Conservation (phyloP, 1,139 yeast species). For the Hyphopichia pseudoburtonii region DNA sequence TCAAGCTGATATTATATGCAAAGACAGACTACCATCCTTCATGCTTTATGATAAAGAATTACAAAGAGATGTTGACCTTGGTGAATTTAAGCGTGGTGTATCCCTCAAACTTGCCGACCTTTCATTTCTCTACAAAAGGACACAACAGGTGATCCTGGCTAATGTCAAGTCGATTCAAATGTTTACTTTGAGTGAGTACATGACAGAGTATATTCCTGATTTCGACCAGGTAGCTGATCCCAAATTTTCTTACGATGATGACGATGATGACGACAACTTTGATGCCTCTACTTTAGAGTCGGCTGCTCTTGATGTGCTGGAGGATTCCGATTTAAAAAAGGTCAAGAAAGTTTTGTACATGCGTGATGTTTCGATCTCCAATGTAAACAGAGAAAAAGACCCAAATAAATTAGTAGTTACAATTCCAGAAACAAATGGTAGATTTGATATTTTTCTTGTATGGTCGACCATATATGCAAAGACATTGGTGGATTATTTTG, state of each 20-base stretch:
- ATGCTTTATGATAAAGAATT: constrained; percentile 23
- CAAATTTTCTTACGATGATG: constrained; percentile 9
- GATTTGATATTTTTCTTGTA: constrained; percentile 41
- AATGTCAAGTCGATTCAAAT: constrained; percentile 26
- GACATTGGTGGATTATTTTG: constrained; percentile 33
- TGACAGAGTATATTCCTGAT: constrained; percentile 36
- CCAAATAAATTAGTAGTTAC: constrained; percentile 26
- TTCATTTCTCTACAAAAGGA: constrained; percentile 21
- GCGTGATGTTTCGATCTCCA: constrained; percentile 26
- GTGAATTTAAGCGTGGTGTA: constrained; percentile 42
- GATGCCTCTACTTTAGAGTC: constrained; percentile 40
- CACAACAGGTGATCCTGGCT: constrained; percentile 20
- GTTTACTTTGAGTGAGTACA: constrained; percentile 41
- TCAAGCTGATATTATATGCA: constrained; percentile 40
- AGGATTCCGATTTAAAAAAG: constrained; percentile 19
- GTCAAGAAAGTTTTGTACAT: constrained; percentile 36
- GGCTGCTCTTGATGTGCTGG: constrained; percentile 17
- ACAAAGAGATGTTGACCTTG: constrained; percentile 31
- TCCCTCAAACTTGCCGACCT: constrained; percentile 27
- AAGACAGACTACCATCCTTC: constrained; percentile 43
- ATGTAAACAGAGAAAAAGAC: constrained; percentile 20
- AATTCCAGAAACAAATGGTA: constrained; percentile 40
- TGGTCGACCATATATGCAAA: constrained; percentile 46
- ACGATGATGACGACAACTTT: constrained; percentile 22
- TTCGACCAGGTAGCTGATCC: constrained; percentile 29